Evolutionary conservation across 2,329 filamentous ascomycete species (phyloP).

Genomic region (Aspergillus oerlinghausenensis): DNA sequence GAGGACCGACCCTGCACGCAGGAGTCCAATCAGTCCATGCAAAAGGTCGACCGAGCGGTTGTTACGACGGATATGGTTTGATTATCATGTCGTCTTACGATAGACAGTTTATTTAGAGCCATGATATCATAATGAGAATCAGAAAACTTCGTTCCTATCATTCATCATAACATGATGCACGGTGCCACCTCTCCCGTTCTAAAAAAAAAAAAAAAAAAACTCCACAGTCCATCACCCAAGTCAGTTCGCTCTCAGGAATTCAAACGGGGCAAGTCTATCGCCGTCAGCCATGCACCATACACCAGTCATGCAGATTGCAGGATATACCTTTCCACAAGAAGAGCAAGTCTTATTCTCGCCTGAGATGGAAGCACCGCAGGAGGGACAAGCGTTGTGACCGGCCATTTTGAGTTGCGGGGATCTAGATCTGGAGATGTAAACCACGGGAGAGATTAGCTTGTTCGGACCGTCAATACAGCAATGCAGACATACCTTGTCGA

Average conservation of each 20-base stretch:
- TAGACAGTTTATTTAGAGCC: not conserved
- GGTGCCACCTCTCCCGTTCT: not conserved
- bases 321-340: constrained; percentile 24
- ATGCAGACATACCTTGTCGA: not conserved
- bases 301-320: not conserved
- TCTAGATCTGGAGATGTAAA: not conserved
- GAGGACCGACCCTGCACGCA: not conserved
- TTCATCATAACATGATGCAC: not conserved
- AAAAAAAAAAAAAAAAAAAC: too few relatives aligned
- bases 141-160: not conserved
- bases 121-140: not conserved
- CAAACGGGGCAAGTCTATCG: constrained; percentile 19
- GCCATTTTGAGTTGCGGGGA: constrained; percentile 12
- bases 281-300: not conserved
- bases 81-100: not conserved
- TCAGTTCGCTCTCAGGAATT: not conserved
- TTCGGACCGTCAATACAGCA: not conserved
- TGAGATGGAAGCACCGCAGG: constrained; percentile 21
- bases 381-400: constrained; percentile 22
- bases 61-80: constrained; percentile 9
- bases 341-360: constrained; percentile 26
- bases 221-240: not conserved
- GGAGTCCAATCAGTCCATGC: not conserved
- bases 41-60: constrained; percentile 2
- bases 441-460: not conserved